These are phyloP conservation scores for Zymoseptoria tritici DNA, from an alignment of 2,329 filamentous ascomycete species.

Conservation along the genomic window DNA sequence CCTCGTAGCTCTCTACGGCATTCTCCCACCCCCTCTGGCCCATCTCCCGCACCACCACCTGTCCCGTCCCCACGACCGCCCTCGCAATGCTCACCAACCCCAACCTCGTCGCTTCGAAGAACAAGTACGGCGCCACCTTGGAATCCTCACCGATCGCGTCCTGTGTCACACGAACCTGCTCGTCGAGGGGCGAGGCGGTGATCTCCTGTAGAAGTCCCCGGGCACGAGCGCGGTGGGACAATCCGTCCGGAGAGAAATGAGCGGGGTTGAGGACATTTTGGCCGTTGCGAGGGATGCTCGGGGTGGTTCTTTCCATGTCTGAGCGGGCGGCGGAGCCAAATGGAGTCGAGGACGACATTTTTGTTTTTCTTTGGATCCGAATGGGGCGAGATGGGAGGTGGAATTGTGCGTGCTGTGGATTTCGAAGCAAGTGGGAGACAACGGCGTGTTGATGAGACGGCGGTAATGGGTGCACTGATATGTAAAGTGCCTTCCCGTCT, in stretches of 20 bases:
- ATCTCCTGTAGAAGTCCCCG: constrained; percentile 4
- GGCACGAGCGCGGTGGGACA: not conserved
- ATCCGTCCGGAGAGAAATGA: not conserved
- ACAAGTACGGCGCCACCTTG: constrained; percentile 5
- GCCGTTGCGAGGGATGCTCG: constrained; percentile 1
- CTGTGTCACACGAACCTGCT: not conserved
- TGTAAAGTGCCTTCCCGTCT: too few relatives aligned
- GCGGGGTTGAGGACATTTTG: constrained; percentile 1
- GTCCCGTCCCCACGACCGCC: constrained; percentile 1
- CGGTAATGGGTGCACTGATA: too few relatives aligned
- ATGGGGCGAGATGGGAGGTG: too few relatives aligned
- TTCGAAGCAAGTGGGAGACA: too few relatives aligned
- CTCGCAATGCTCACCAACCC: constrained; percentile 5
- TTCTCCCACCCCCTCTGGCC: not conserved
- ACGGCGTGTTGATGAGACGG: too few relatives aligned
- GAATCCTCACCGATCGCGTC: constrained; percentile 3
- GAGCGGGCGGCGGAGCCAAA: too few relatives aligned
- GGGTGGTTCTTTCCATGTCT: not conserved
- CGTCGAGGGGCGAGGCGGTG: not conserved
- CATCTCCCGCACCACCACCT: not conserved
- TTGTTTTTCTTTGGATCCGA: too few relatives aligned
- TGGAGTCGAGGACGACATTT: too few relatives aligned
- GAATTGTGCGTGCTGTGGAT: too few relatives aligned
- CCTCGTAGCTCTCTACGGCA: not conserved
- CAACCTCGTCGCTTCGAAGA: constrained; percentile 4